Evolutionary conservation across 2,329 filamentous ascomycete genomes (phyloP).

Genomic region (Microsporum canis): DNA sequence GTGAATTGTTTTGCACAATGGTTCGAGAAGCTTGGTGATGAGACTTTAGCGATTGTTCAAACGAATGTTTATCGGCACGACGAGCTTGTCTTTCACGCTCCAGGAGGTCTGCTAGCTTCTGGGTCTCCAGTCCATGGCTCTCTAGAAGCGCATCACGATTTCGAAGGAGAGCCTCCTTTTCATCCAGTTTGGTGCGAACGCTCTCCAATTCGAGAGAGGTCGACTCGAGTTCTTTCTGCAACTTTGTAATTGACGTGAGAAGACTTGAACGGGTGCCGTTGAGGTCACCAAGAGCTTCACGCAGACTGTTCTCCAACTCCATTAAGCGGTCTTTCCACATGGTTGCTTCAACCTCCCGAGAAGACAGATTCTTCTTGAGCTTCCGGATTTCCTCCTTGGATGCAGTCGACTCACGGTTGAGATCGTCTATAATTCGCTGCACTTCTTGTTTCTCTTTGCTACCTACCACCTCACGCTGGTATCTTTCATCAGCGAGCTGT

Average conservation of each 20-base stretch:
- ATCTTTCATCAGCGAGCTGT: constrained; percentile 65
- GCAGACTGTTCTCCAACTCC: constrained; percentile 79
- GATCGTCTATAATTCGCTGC: constrained; percentile 82
- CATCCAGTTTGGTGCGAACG: constrained; percentile 64
- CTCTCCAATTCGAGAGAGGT: constrained; percentile 72
- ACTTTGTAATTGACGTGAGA: constrained; percentile 72
- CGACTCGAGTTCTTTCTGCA: constrained; percentile 78
- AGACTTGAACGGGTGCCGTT: constrained; percentile 76
- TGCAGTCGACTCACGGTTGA: constrained; percentile 69
- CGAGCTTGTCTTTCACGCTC: constrained; percentile 82
- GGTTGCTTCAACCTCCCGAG: constrained; percentile 74
- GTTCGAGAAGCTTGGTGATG: constrained; percentile 79
- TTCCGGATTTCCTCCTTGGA: constrained; percentile 78
- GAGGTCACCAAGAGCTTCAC: constrained; percentile 76
- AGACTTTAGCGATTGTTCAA: constrained; percentile 77
- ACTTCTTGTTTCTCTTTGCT: constrained; percentile 89
- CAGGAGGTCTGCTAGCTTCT: constrained; percentile 73
- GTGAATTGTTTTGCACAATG: constrained; percentile 70
- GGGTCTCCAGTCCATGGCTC: constrained; percentile 72
- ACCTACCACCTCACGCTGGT: constrained; percentile 76
- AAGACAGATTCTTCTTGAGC: constrained; percentile 70
- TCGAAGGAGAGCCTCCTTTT: constrained; percentile 83
- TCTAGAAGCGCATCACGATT: constrained; percentile 83
- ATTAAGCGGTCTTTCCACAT: constrained; percentile 85
- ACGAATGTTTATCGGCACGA: constrained; percentile 74